Evolutionary conservation across 371 early-diverging fungal genomes (phyloP), one percentile per base, ranked within the genome.

Genomic region (Funneliformis caledonium): DNA sequence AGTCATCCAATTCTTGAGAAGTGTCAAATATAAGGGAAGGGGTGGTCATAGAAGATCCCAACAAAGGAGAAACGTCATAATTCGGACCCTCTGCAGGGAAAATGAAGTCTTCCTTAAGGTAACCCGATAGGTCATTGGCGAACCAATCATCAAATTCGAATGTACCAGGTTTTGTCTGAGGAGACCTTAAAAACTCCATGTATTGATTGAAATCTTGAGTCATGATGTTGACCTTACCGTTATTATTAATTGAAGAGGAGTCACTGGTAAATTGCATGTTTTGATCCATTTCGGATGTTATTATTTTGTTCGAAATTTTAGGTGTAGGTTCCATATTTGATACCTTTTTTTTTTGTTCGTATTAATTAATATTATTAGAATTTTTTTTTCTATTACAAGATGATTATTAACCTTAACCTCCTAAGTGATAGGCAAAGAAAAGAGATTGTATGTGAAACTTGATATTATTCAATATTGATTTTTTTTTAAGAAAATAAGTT

Each of bases 31-130:
- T n/a, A 22, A 52, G 52, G 14, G 70, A 33, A 22, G 70, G 70
- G 8, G 70, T 70, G 2, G 70, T 45, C 19, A 70, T 70, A 19
- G 70, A 47, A 70, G 70, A 70, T 16, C n/a, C 9, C 47, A 70
- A n/a, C 1, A 9, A n/a, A 7, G 70, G 70, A 5, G 70, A 70
- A 3, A 70, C 19, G 12, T 70, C 47, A 12, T 70, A 70, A 16
- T n/a, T 70, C n/a, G 10, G 11, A n/a, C 47, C 1, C 6, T 42
- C 22, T n/a, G 6, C 2, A 11, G 45, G 10, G 5, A 70, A 70
- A n/a, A n/a, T n/a, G n/a, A n/a, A n/a, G n/a, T n/a, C n/a, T n/a
- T n/a, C n/a, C n/a, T n/a, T n/a, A n/a, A n/a, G n/a, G n/a, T n/a
- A n/a, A n/a, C n/a, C n/a, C n/a, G n/a, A n/a, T 47, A 70, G 22